These are phyloP conservation scores for Lathyrus oleraceus DNA, from an alignment of 306 rosid genomes.

Conservation along the genomic window DNA sequence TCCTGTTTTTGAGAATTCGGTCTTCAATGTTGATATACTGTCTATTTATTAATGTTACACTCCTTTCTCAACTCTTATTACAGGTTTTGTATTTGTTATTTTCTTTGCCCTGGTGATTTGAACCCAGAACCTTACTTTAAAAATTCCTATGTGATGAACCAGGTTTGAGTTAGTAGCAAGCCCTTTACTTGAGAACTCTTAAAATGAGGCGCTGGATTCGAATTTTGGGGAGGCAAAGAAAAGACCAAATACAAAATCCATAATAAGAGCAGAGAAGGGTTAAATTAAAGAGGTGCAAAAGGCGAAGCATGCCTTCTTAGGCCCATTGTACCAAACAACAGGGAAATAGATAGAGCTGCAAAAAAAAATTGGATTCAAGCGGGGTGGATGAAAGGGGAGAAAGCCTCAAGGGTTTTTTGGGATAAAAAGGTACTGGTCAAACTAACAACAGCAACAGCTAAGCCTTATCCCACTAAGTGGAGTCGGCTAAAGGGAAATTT, in stretches of 20 bases:
- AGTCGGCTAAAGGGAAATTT: neutral
- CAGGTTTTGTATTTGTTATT: neutral
- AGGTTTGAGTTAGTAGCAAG: neutral
- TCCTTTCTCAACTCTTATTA: neutral
- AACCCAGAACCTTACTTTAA: neutral
- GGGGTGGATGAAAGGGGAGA: neutral
- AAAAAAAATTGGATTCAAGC: neutral
- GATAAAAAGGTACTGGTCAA: neutral
- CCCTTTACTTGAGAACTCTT: neutral
- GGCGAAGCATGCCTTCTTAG: no score
- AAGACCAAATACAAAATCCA: neutral
- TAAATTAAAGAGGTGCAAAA: no score
- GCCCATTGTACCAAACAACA: no score
- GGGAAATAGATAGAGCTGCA: no score
- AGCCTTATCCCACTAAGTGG: no score
- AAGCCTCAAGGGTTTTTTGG: neutral
- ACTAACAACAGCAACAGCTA: no score
- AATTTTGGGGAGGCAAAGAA: neutral
- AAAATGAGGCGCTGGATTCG: neutral
- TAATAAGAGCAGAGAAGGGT: no score
- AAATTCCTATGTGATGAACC: neutral
- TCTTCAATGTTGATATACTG: neutral
- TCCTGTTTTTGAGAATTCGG: neutral
- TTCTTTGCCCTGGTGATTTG: neutral
- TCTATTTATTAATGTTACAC: neutral